A percentile compares a stretch with the other conserved stretches of the same genome.
phyloP scores from a whole-genome alignment of 148 eudicot species.

The Talinum fruticosum region DNA sequence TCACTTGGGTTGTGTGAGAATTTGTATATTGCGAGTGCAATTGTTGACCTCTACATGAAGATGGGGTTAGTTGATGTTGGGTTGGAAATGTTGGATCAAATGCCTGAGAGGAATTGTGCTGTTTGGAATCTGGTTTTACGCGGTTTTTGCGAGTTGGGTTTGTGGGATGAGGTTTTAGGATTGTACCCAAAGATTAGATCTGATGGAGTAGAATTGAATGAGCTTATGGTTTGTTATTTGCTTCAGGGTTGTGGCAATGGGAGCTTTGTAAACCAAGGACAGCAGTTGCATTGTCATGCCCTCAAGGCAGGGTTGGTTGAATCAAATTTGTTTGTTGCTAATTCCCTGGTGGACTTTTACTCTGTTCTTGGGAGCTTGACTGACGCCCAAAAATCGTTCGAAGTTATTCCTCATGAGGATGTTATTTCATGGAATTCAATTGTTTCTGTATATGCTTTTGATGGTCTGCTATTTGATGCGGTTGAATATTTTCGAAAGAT shows the following conservation, averaged over 20 bases:
- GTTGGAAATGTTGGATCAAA: conserved; percentile 43
- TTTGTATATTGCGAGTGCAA: conserved; percentile 55
- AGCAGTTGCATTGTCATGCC: conserved; percentile 63
- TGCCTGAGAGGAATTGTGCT: conserved; percentile 51
- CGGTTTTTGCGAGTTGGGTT: conserved; percentile 55
- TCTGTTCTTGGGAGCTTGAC: conserved; percentile 59
- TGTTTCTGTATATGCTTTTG: conserved; percentile 49
- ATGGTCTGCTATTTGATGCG: conserved; percentile 44
- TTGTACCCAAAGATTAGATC: conserved; percentile 35
- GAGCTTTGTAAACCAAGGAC: conserved; percentile 51
- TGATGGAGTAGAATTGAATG: conserved; percentile 61
- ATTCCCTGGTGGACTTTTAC: conserved; percentile 80
- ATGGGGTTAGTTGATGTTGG: conserved; percentile 56
- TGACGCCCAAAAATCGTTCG: conserved; percentile 54
- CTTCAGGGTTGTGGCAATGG: conserved; percentile 59
- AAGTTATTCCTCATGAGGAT: conserved; percentile 51
- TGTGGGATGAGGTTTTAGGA: conserved; percentile 41
- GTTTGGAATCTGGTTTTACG: conserved; percentile 71
- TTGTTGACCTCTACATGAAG: conserved; percentile 59
- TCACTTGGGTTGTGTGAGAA: conserved; percentile 50
- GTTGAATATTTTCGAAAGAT: conserved; percentile 44
- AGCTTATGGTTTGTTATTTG: conserved; percentile 64
- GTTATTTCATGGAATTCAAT: conserved; percentile 88
- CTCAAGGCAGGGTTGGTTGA: conserved; percentile 51
- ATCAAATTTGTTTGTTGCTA: conserved; percentile 58